Evolutionary conservation across 192 early-diverging fungal species (phyloP), one percentile per base, ranked within the genome.

Genomic region (Hyaloraphidium curvatum): DNA sequence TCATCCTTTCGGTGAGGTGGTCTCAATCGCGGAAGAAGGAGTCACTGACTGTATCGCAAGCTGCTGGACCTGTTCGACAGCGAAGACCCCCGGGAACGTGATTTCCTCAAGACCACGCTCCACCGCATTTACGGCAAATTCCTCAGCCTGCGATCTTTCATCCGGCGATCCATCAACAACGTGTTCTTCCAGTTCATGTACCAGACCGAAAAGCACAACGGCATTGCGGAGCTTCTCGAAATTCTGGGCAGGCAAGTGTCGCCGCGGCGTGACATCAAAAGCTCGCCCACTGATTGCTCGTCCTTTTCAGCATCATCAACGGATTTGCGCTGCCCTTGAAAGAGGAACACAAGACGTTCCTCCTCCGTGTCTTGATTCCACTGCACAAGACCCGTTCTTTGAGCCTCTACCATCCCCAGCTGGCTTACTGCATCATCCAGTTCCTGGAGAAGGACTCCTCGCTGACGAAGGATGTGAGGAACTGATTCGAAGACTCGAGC

Each of bases 101-200:
- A 99, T 69, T 94, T 92, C 59, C 71, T 97, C 31, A 99, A 99
- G 58, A 99, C 95, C 3, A 97, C 89, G 11, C 67, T 99, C 52
- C 95, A 99, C 65, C 67, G 95, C 19, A 87, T 99, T 27, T 99
- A 99, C 65, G 95, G 95, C 33, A 99, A 99, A 64, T 94, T 99
- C 65, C 67, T 99, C 50, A 91, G 89, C 59, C 70, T 97, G 57
- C 77, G 95, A 25, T 92, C 93, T 25, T 96, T 94, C 63, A 99
- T 99, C 56, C 78, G 95, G 43, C 67, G 85, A 59, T 90, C 90
- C 0, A 97, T 99, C 77, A 97, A 91, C 75, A 82, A 99, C 70
- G 84, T 95, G 28, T 99, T 99, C 57, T 88, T 99, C 67, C 83
- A 90, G 56, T 99, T 97, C 55, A 81, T 93, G 40, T 99, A 99